Evolutionary conservation across 305 asterid genomes (phyloP).

Genomic region (Fraxinus platypoda): DNA sequence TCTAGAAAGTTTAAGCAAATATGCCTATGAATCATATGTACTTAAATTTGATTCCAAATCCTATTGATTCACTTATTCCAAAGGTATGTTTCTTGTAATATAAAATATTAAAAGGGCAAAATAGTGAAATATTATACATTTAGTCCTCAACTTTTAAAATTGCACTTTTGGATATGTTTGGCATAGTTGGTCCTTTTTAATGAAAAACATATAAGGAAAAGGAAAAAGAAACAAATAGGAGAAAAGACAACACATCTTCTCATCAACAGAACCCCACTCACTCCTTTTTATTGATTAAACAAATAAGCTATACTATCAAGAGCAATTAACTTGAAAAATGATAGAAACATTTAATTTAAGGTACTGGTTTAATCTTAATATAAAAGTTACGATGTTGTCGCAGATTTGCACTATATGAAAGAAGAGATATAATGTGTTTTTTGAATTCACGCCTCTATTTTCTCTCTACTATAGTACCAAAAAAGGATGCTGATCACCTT

Average conservation of each 20-base stretch:
- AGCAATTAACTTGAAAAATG: no score
- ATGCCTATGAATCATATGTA: conserved; percentile 11
- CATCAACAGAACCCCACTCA: not conserved
- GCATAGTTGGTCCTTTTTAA: not conserved
- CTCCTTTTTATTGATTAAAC: no score
- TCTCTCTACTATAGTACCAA: not conserved
- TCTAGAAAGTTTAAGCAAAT: conserved; percentile 22
- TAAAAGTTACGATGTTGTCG: no score
- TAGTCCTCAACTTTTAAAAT: not conserved
- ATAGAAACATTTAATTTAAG: no score
- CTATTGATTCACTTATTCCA: not conserved
- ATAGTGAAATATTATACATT: not conserved
- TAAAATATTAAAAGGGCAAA: not conserved
- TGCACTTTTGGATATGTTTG: not conserved
- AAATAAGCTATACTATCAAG: no score
- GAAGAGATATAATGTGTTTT: no score
- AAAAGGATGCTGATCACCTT: no score
- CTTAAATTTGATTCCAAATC: not conserved
- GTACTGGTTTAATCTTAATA: no score
- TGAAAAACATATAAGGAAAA: not conserved
- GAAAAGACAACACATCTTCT: not conserved
- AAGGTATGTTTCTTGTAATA: not conserved
- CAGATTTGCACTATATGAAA: no score
- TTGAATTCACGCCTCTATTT: no score
- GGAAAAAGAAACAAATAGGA: not conserved